A percentile compares a stretch with the other conserved stretches of the same genome.
Conservation (phyloP, 2,329 filamentous ascomycete species). For the Xylaria hypoxylon region DNA sequence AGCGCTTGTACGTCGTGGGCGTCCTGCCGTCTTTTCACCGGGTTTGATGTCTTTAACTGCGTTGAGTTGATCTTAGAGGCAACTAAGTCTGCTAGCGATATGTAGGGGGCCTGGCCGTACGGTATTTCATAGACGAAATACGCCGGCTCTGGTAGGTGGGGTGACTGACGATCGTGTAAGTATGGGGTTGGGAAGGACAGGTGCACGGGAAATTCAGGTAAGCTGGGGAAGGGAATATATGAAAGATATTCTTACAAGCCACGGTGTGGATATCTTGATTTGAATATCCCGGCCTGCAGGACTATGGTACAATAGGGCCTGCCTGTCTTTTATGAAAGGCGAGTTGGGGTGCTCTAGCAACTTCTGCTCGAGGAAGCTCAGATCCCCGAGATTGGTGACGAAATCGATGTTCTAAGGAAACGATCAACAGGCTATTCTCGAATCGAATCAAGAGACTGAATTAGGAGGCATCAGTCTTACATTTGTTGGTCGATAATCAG, state of each 20-base stretch:
- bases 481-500: conserved; percentile 40
- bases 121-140: conserved; percentile 39
- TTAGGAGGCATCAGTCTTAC: conserved; percentile 35
- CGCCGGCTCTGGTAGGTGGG: conserved; percentile 43
- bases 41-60: conserved; percentile 32
- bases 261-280: conserved; percentile 44
- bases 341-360: conserved; percentile 43
- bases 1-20: conserved; percentile 44
- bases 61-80: conserved; percentile 46
- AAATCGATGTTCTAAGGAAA: conserved; percentile 45
- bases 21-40: conserved; percentile 42
- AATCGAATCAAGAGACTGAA: background rate
- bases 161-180: conserved; percentile 35
- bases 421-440: background rate
- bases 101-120: conserved; percentile 44
- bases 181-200: background rate
- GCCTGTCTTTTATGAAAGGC: conserved; percentile 41
- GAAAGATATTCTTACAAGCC: conserved; percentile 43
- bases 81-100: conserved; percentile 44
- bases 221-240: background rate
- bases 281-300: conserved; percentile 40
- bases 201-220: background rate
- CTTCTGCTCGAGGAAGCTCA: conserved; percentile 42
- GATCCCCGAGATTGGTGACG: conserved; percentile 43
- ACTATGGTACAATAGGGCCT: conserved; percentile 42